These are phyloP conservation scores for Phialophora verrucosa DNA, from an alignment of 2,329 filamentous ascomycete genomes.

Conservation along the genomic window DNA sequence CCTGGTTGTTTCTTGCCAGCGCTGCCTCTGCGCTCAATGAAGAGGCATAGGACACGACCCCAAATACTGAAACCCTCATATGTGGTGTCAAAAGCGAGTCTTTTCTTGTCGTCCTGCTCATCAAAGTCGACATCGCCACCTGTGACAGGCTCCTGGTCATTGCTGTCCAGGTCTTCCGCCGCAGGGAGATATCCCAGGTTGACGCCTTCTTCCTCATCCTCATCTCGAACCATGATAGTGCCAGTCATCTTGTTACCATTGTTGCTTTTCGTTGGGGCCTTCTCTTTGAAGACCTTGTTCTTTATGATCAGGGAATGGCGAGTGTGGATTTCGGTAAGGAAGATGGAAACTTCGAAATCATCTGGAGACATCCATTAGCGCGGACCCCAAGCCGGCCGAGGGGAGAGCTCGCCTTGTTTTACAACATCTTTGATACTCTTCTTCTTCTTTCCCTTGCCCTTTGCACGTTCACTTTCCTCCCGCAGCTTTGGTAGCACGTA, in stretches of 20 bases:
- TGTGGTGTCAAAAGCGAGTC: constrained; percentile 79
- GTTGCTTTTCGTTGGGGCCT: constrained; percentile 55
- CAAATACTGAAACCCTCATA: constrained; percentile 98
- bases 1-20: constrained; percentile 47
- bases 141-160: constrained; percentile 19
- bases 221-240: constrained; percentile 59
- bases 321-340: constrained; percentile 83
- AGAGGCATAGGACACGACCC: constrained; percentile 86
- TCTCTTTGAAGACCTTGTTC: constrained; percentile 75
- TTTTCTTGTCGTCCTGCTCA: constrained; percentile 76
- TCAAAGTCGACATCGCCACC: constrained; percentile 47
- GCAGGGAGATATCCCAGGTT: constrained; percentile 33
- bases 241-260: constrained; percentile 67
- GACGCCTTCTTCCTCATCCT: constrained; percentile 63
- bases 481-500: constrained; percentile 87
- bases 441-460: constrained; percentile 72
- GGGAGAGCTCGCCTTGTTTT: constrained; percentile 65
- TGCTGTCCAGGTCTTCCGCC: constrained; percentile 33
- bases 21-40: constrained; percentile 74
- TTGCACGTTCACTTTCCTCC: constrained; percentile 72
- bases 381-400: constrained; percentile 10
- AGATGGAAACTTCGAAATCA: constrained; percentile 94
- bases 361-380: constrained; percentile 58
- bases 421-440: constrained; percentile 88
- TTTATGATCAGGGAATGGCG: constrained; percentile 87